Conservation (phyloP, 768 basidiomycete genomes). For the Tulasnella sp. region DNA sequence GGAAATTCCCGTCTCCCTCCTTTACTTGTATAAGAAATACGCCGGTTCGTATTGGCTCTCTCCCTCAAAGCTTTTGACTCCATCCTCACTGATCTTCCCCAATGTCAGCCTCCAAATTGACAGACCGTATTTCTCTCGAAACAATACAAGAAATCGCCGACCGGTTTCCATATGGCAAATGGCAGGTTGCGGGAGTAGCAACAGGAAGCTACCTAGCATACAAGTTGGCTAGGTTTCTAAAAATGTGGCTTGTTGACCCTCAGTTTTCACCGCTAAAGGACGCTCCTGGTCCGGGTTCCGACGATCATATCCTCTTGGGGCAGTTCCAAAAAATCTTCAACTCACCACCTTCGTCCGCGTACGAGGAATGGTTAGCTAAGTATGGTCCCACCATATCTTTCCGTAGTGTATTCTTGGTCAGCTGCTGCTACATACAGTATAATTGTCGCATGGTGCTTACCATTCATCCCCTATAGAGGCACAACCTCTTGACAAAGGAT, state of each 20-base stretch:
- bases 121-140: not conserved
- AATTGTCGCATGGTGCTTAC: not conserved
- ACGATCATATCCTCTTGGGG: constrained; percentile 48
- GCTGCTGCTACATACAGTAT: not conserved
- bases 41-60: constrained; percentile 3
- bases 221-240: not conserved
- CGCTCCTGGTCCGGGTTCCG: constrained; percentile 16
- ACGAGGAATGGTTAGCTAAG: constrained; percentile 56
- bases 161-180: not conserved
- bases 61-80: not conserved
- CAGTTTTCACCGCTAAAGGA: constrained; percentile 13
- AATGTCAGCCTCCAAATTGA: not conserved
- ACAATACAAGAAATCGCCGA: not conserved
- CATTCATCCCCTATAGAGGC: not conserved
- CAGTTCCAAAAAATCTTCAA: constrained; percentile 52
- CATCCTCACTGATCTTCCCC: not conserved
- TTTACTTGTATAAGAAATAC: not conserved
- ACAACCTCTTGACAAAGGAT: constrained; percentile 9
- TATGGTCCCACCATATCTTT: constrained; percentile 56
- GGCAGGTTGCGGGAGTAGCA: not conserved
- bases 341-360: constrained; percentile 45
- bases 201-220: not conserved
- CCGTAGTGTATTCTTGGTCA: constrained; percentile 46
- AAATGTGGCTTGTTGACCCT: constrained; percentile 12
- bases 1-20: too few relatives aligned